These are phyloP conservation scores for Vinca minor DNA, from an alignment of 257 asterid genomes.

Conservation along the genomic window DNA sequence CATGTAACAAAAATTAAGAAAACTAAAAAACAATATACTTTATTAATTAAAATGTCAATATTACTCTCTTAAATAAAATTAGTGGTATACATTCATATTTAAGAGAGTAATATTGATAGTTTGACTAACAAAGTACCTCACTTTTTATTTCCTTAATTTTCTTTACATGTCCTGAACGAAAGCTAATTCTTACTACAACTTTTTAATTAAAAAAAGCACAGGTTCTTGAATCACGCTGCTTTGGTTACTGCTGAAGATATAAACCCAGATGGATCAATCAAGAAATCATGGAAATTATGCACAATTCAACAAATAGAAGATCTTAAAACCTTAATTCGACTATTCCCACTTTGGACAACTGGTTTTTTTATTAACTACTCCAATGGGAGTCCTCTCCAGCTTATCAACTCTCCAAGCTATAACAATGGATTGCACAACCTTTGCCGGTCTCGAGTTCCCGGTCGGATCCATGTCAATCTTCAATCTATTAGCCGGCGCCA, in stretches of 20 bases:
- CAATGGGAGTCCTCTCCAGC: slow-evolving; percentile 16
- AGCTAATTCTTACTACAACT: no score
- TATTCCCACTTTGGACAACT: slow-evolving; percentile 17
- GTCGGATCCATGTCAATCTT: slow-evolving; percentile 19
- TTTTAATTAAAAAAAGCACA: no score
- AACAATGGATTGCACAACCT: slow-evolving; percentile 15
- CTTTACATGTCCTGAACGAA: no score
- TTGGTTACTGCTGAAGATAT: slow-evolving; percentile 14
- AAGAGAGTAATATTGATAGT: no score
- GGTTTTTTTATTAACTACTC: slow-evolving; percentile 19
- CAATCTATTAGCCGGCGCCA: slow-evolving; percentile 8
- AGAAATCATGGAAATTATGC: slow-evolving; percentile 18
- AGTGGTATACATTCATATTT: no score
- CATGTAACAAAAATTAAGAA: no score
- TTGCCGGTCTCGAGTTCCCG: slow-evolving; percentile 13
- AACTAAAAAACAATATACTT: no score
- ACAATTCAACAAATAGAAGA: slow-evolving; percentile 21
- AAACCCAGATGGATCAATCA: slow-evolving; percentile 3
- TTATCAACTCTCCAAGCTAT: slow-evolving; percentile 19
- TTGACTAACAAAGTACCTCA: no score
- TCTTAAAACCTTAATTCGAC: slow-evolving; percentile 16
- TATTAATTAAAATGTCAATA: no score
- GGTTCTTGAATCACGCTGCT: slow-evolving; percentile 20
- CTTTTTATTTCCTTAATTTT: no score
- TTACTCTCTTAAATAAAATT: no score